Conservation (phyloP, 345 rosid genomes). For the Eucalyptus microcorys region DNA sequence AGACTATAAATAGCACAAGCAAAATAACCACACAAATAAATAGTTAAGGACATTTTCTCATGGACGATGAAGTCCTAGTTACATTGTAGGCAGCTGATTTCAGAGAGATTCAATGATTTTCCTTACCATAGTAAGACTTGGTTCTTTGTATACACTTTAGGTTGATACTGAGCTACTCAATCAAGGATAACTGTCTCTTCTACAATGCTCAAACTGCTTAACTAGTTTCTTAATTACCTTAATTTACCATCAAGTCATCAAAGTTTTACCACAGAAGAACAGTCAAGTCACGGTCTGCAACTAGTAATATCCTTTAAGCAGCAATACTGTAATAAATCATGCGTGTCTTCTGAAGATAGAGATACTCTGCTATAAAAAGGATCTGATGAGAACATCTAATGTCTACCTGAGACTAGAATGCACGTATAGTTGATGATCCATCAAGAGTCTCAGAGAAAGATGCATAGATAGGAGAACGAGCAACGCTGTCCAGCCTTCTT, state of each 20-base stretch:
- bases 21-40: not conserved
- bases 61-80: not conserved
- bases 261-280: not conserved
- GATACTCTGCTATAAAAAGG: not conserved
- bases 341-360: not conserved
- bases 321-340: not conserved
- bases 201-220: not conserved
- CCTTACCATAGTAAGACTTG: not conserved
- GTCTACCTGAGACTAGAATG: slow-evolving; percentile 71
- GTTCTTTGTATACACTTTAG: not conserved
- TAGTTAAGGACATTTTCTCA: not conserved
- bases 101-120: not conserved
- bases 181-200: not conserved
- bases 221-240: not conserved
- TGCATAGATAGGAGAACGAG: slow-evolving; percentile 88
- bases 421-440: slow-evolving; percentile 88
- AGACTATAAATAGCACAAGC: not conserved
- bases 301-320: not conserved
- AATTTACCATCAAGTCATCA: not conserved
- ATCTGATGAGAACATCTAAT: not conserved
- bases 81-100: not conserved
- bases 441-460: slow-evolving; percentile 85
- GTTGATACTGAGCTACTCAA: not conserved
- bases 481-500: slow-evolving; percentile 85
- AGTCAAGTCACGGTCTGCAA: not conserved